Evolutionary conservation across 2,329 filamentous ascomycete genomes (phyloP), one percentile per base, ranked within the genome.

Genomic region (Biscogniauxia marginata): DNA sequence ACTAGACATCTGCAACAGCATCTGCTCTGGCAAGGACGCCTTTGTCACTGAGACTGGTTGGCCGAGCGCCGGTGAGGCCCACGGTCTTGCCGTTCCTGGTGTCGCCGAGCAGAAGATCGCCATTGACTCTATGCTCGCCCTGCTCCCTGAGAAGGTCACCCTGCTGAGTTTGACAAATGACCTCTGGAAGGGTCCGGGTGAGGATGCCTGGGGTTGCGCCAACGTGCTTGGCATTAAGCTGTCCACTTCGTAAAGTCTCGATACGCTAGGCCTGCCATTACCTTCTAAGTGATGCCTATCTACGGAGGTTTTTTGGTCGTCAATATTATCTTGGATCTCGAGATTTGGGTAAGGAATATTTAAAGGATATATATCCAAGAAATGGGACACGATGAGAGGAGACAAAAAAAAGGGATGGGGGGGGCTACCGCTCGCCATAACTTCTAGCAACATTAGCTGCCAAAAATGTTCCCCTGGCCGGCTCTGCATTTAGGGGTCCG

Each of bases 31-130:
- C 71, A 89, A 89, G 79, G 77, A 84, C 39, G 87, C 87, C 64
- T 85, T 91, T 79, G 91, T 93, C 77, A 81, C 96, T 65, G 93
- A 98, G 86, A 90, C 89, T 55, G 93, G 93, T 68, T 98, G 93
- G 92, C 93, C 93, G 63, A 86, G 79, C 53, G 64, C 71, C 7
- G 93, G 93, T 71, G 67, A 73, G 24, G 74, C 84, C 77, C 93
- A 95, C 76, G 91, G 90, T 58, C 70, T 70, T 19, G 92, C 92
- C 56, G 78, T 90, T 66, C 85, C 93, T 55, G 86, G 89, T 65
- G 50, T 65, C 4, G 45, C 70, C 1, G 79, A 93, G 77, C 93
- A 98, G 83, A 76, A 76, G 50, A 74, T 70, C 46, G 93, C 93
- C 66, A 85, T 98, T 72, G 72, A 82, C 62, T 83, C 83, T 56